Evolutionary conservation across 2,329 filamentous ascomycete genomes (phyloP).

Genomic region (Lachnellula occidentalis): DNA sequence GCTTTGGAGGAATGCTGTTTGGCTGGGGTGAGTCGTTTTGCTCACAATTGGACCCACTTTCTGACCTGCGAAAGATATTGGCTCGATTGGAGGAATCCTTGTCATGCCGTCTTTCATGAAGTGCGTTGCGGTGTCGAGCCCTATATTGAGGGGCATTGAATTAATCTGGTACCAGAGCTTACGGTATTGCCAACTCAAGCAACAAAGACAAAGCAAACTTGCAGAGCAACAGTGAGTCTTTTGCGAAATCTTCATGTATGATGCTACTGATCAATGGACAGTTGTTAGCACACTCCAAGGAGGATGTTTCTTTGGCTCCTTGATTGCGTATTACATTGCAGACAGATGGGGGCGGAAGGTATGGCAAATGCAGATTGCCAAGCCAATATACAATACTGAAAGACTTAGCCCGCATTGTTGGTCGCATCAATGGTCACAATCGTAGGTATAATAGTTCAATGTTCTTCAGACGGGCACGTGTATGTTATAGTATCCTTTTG

Average conservation of each 20-base stretch:
- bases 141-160: slow-evolving; percentile 25
- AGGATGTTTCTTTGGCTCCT: slow-evolving; percentile 60
- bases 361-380: not conserved
- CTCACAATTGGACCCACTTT: not conserved
- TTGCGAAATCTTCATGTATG: not conserved
- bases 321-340: slow-evolving; percentile 40
- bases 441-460: slow-evolving; percentile 60
- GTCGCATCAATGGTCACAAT: slow-evolving; percentile 51
- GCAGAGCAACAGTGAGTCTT: slow-evolving; percentile 42
- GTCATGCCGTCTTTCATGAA: slow-evolving; percentile 59
- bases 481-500: not conserved
- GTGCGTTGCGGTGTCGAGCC: slow-evolving; percentile 31
- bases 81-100: slow-evolving; percentile 70
- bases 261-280: slow-evolving; percentile 4
- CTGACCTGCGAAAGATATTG: slow-evolving; percentile 48
- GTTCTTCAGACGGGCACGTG: slow-evolving; percentile 54
- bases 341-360: slow-evolving; percentile 27
- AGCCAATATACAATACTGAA: not conserved
- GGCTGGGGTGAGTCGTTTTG: slow-evolving; percentile 40
- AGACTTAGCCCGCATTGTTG: slow-evolving; percentile 39
- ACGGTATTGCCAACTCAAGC: slow-evolving; percentile 32
- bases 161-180: slow-evolving; percentile 35
- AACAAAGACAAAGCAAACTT: slow-evolving; percentile 41
- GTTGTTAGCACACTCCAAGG: slow-evolving; percentile 67
- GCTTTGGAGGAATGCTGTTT: slow-evolving; percentile 61